Evolutionary conservation across 257 asterid genomes (phyloP), one percentile per base, ranked within the genome.

Genomic region (Lantana camara): DNA sequence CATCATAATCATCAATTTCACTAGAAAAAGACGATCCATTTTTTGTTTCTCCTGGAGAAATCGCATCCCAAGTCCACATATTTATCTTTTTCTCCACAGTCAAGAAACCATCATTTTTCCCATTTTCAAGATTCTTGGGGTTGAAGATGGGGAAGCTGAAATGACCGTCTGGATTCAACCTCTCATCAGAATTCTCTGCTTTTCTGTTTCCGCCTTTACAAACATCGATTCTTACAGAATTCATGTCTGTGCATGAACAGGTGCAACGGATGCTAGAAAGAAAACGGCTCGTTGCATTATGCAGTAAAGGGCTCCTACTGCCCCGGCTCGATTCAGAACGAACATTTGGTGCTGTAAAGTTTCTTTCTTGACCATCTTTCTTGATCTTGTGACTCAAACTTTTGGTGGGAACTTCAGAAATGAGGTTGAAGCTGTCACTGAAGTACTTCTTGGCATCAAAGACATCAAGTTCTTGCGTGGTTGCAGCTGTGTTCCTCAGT

Each of bases 371-470:
- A 29, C 38, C 29, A 7, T 60, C 62, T 4, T 70, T 63, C 15
- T 37, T 35, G 21, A 38, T 53, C 53, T 23, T 57, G 32, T 27
- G 2, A 2, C 4, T 62, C 22, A 69, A 19, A 37, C 7, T 22
- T 14, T 68, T 71, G 22, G 44, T 47, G 34, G 38, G 19, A 58
- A 63, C 40, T 12, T 11, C 20, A 17, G 73, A 70, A 24, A 30
- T 67, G 19, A 12, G 58, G 16, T 52, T 74, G 16, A 49, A 72
- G 20, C 59, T 49, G 42, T 71, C 87, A 9, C 66, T 81, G 80
- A 84, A 84, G 22, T 84, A 84, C 66, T 69, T 84, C 35, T 74
- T 81, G 3, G 90, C 90, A 56, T 69, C 57, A 48, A 84, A 84
- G 38, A 81, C 77, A 54, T 76, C 85, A 3, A 84, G 81, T 52